Base-by-base conservation (phyloP, 2,329 filamentous ascomycete species). In the Alternaria ventricosa region DNA sequence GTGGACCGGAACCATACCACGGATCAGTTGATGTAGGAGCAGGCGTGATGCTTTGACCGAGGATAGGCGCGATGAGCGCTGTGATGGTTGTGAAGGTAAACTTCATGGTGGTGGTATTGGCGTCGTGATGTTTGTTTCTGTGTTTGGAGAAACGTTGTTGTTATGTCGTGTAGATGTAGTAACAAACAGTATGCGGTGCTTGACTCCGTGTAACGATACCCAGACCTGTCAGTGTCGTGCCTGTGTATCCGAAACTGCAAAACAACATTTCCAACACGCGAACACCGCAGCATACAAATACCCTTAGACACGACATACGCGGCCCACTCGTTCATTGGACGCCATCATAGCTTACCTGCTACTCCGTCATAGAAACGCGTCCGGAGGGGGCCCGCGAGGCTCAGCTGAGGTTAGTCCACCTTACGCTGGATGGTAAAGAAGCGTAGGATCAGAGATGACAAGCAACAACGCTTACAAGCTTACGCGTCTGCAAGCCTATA, bases 261-360 rank as follows among this genome's bases (percentile, higher is more conserved):
- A n/a, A n/a, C n/a, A n/a, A n/a, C n/a, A n/a, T n/a, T 66, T 91
- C 90, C n/a, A 82, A 83, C 20, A 33, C 43, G 64, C 46, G 56
- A 50, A 46, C 44, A 41, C 44, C 11, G 46, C 47, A 13, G 15
- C 12, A 47, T 60, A 64, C 58, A 69, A 59, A 68, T 68, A 69
- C 47, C 43, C 49, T 15, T 9, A 43, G 27, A 36, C 41, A 44
- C 36, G 30, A 64, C 53, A 61, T 43, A 62, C 65, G 65, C 65
- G 63, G 57, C 65, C 65, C 45, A 13, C 7, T 8, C 13, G 41
- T 33, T 62, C 51, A 66, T 60, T 58, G 28, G 58, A 50, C 55
- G 50, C 47, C 44, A 22, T 57, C 20, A 18, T 41, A 53, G 60
- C 56, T 54, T 44, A 49, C 49, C 11, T 18, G 10, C 15, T 23